A percentile compares a stretch with the other conserved stretches of the same genome.
Evolutionary conservation across 2,329 filamentous ascomycete species (phyloP).

Genomic region (Byssoonygena ceratinophila): DNA sequence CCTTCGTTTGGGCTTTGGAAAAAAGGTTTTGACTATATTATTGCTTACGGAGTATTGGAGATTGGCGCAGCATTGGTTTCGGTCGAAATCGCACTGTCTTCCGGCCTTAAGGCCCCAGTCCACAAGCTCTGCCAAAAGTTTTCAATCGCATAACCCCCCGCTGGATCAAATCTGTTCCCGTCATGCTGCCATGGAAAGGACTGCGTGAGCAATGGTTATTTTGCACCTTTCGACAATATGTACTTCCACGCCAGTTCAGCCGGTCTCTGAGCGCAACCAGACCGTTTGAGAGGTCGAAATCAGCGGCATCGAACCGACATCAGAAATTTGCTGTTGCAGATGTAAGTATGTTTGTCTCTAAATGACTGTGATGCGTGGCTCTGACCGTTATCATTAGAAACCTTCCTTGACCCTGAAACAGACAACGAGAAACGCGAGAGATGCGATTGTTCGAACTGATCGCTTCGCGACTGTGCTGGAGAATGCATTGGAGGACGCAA

Average conservation of each 20-base stretch:
- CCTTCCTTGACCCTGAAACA: background rate
- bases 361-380: too few relatives aligned
- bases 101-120: too few relatives aligned
- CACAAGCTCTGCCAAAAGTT: too few relatives aligned
- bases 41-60: too few relatives aligned
- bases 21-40: too few relatives aligned
- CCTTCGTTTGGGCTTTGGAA: too few relatives aligned
- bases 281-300: conserved; percentile 19
- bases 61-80: too few relatives aligned
- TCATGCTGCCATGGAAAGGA: conserved; percentile 35
- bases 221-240: conserved; percentile 29
- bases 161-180: too few relatives aligned
- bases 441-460: conserved; percentile 4
- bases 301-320: conserved; percentile 14
- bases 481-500: conserved; percentile 22
- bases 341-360: background rate
- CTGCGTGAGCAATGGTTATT: conserved; percentile 33
- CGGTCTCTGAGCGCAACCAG: conserved; percentile 28
- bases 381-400: background rate
- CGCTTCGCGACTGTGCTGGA: conserved; percentile 17
- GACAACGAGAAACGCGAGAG: conserved; percentile 11
- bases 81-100: too few relatives aligned
- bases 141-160: too few relatives aligned
- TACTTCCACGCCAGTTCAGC: conserved; percentile 17
- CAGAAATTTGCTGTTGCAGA: background rate